Evolutionary conservation across 768 basidiomycete species (phyloP).

Genomic region (Hirschioporus abietinus): DNA sequence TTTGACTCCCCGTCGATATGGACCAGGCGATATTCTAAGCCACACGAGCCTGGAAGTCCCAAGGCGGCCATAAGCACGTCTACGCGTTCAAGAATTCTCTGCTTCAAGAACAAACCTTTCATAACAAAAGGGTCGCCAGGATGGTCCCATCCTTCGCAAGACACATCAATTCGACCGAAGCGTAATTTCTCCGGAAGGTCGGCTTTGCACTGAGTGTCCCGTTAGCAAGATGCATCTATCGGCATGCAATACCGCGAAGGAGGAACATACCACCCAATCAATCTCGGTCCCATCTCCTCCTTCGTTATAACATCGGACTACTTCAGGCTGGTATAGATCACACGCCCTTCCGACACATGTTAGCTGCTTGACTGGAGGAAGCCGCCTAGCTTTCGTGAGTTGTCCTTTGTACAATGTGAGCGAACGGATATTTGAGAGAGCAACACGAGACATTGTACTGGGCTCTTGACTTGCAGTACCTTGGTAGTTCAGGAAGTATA

Average conservation of each 20-base stretch:
- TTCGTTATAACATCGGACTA: slow-evolving; percentile 76
- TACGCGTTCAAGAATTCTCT: slow-evolving; percentile 4
- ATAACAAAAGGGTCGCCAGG: slow-evolving; percentile 82
- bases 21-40: slow-evolving; percentile 77
- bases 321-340: slow-evolving; percentile 71
- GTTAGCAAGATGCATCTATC: slow-evolving; percentile 7
- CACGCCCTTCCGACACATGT: slow-evolving; percentile 79
- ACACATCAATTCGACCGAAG: slow-evolving; percentile 80
- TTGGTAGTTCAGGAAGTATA: neutral
- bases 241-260: neutral
- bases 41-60: slow-evolving; percentile 65
- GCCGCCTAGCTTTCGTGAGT: slow-evolving; percentile 61
- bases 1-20: slow-evolving; percentile 35
- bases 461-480: neutral
- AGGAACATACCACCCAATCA: slow-evolving; percentile 76
- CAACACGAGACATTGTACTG: slow-evolving; percentile 55
- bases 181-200: slow-evolving; percentile 80
- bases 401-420: slow-evolving; percentile 74
- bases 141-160: slow-evolving; percentile 85
- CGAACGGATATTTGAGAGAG: slow-evolving; percentile 65
- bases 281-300: slow-evolving; percentile 76
- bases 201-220: slow-evolving; percentile 64
- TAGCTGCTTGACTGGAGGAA: slow-evolving; percentile 69
- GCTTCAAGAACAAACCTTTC: slow-evolving; percentile 50
- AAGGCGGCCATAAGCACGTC: neutral